A percentile compares a stretch with the other conserved stretches of the same genome.
phyloP scores from a whole-genome alignment of 768 basidiomycete species.

The Pulveroboletus sp. region DNA sequence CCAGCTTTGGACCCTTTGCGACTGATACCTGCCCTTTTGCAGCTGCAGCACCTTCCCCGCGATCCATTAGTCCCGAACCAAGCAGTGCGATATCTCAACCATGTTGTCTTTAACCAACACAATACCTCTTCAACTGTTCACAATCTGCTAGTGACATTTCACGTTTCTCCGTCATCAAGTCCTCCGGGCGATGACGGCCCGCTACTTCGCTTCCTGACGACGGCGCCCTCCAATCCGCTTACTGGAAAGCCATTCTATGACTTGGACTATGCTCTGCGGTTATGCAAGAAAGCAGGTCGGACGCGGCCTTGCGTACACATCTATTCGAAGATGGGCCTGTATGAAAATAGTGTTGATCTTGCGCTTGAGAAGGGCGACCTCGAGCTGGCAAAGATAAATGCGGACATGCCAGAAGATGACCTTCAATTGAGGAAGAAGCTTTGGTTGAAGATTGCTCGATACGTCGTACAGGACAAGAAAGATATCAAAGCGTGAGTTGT shows the following conservation, averaged over 20 bases:
- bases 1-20: conserved; percentile 73
- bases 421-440: conserved; percentile 83
- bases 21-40: conserved; percentile 85
- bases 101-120: conserved; percentile 76
- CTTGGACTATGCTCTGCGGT: conserved; percentile 90
- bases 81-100: conserved; percentile 83
- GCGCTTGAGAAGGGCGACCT: conserved; percentile 93
- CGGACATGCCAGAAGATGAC: conserved; percentile 93
- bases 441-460: conserved; percentile 98
- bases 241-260: conserved; percentile 92
- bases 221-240: conserved; percentile 75
- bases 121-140: conserved; percentile 85
- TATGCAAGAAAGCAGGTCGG: conserved; percentile 80
- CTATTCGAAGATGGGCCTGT: conserved; percentile 96
- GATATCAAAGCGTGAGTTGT: conserved; percentile 91
- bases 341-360: conserved; percentile 93
- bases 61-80: conserved; percentile 78
- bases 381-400: conserved; percentile 92
- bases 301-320: conserved; percentile 93
- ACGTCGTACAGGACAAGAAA: conserved; percentile 96
- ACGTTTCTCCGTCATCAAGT: conserved; percentile 53
- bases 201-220: conserved; percentile 76
- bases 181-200: conserved; percentile 65
- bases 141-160: conserved; percentile 89
- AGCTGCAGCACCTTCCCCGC: conserved; percentile 66